Base-by-base conservation (phyloP, 768 basidiomycete genomes). In the Tephrocybe sp. region DNA sequence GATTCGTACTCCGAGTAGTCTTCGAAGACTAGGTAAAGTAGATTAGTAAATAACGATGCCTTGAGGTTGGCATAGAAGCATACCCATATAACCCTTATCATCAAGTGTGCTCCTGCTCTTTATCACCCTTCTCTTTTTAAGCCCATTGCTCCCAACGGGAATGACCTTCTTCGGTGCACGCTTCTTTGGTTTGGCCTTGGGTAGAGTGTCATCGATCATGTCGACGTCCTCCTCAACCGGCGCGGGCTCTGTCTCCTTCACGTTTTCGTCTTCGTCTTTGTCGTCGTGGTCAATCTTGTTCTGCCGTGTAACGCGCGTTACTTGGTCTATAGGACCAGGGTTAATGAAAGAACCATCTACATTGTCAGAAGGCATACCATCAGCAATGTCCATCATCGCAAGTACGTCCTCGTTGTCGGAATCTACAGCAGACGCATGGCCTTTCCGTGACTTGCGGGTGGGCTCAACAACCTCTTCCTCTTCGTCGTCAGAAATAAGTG, bases 1-100 rank as follows among this genome's bases (percentile, higher is more conserved):
- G 88, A 89, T 66, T 92, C 89, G 60, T 88, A 92, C 15, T 81
- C 82, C 6, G 87, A 87, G 61, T 88, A 87, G 61, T 92, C 90
- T 61, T 89, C 85, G 30, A 77, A 84, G 13, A 79, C 90, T 92
- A 41, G 54, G 16, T 9, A 39, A 45, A 56, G 43, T 4, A 37
- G 2, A 41, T 47, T 16, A 32, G 13, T 19, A 27, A 52, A 44
- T 27, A 26, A 11, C 8, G 15, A 19, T 11, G n/a, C n/a, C n/a
- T 11, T 12, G 6, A 46, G 46, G 45, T 21, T 32, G 42, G 4
- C 41, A 44, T 8, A 24, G 11, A 47, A 50, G 30, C 13, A 69
- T 78, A 90, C 89, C 77, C 67, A 80, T 83, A 54, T 89, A 91
- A 7, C 91, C 90, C 64, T 87, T 84, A 0, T 71, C 79, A 53